phyloP scores from a whole-genome alignment of 1,139 yeast genomes.

The Arxiozyma heterogenica region DNA sequence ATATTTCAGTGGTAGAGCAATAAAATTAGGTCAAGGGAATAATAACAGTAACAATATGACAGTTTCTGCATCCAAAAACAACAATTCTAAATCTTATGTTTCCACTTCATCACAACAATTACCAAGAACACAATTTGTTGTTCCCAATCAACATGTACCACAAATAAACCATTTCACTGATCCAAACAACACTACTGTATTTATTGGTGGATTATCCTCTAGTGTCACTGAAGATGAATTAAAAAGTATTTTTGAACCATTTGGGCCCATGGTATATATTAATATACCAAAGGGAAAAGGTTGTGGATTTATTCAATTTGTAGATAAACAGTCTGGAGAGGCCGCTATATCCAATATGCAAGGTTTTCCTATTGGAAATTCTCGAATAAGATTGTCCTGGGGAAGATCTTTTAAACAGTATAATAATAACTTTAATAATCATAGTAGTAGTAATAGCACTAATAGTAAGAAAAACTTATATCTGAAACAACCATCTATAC shows the following conservation, averaged over 20 bases:
- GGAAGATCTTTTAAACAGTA: constrained; percentile 37
- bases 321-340: constrained; percentile 59
- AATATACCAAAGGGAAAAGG: constrained; percentile 63
- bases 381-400: constrained; percentile 64
- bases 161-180: constrained; percentile 47
- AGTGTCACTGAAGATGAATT: constrained; percentile 52
- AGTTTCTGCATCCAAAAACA: background rate
- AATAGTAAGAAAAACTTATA: background rate
- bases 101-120: background rate
- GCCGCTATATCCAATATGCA: constrained; percentile 65
- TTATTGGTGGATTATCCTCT: constrained; percentile 60
- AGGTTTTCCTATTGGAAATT: constrained; percentile 62
- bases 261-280: constrained; percentile 57
- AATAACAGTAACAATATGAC: constrained; percentile 8
- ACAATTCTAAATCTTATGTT: background rate
- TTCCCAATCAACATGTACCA: constrained; percentile 28
- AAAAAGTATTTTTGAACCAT: constrained; percentile 51
- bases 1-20: constrained; percentile 65
- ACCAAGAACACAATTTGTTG: constrained; percentile 17
- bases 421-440: no score
- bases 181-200: constrained; percentile 63
- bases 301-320: constrained; percentile 64
- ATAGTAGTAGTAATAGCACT: background rate
- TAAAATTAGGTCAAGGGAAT: constrained; percentile 63
- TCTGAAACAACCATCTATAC: background rate